Conservation (phyloP, 1,284 basidiomycete species). For the Pterulicium gracile region DNA sequence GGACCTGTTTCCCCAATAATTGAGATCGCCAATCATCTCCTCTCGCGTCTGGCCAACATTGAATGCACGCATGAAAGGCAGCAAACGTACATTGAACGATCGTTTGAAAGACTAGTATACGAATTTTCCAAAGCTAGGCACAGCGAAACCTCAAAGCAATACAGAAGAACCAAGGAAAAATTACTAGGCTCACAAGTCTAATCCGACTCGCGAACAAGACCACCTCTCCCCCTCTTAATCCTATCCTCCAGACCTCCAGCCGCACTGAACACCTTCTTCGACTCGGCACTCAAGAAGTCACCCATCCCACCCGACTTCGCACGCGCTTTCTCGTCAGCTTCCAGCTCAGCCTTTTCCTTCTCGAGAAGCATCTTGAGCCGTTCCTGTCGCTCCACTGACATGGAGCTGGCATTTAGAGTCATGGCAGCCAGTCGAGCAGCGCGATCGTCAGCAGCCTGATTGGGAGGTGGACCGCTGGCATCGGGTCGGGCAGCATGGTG, state of each 20-base stretch:
- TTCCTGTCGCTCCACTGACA: slow-evolving; percentile 59
- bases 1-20: too few species aligned
- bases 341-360: slow-evolving; percentile 63
- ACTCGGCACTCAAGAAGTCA: slow-evolving; percentile 58
- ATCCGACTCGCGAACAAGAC: slow-evolving; percentile 49
- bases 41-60: too few species aligned
- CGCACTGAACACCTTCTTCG: slow-evolving; percentile 71
- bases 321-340: slow-evolving; percentile 49
- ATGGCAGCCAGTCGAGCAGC: slow-evolving; percentile 82
- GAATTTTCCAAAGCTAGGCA: too few species aligned
- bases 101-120: too few species aligned
- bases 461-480: too few species aligned
- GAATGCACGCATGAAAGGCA: too few species aligned
- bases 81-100: too few species aligned
- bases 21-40: too few species aligned
- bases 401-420: slow-evolving; percentile 56
- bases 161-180: too few species aligned
- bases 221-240: slow-evolving; percentile 54
- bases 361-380: slow-evolving; percentile 52
- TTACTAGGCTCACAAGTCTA: too few species aligned
- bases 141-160: too few species aligned
- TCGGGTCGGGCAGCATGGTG: too few species aligned
- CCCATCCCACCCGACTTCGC: slow-evolving; percentile 63
- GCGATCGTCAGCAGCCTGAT: slow-evolving; percentile 40
- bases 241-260: slow-evolving; percentile 67